These are phyloP conservation scores for Tagetes erecta DNA, from an alignment of 129 eudicot genomes.

Conservation along the genomic window DNA sequence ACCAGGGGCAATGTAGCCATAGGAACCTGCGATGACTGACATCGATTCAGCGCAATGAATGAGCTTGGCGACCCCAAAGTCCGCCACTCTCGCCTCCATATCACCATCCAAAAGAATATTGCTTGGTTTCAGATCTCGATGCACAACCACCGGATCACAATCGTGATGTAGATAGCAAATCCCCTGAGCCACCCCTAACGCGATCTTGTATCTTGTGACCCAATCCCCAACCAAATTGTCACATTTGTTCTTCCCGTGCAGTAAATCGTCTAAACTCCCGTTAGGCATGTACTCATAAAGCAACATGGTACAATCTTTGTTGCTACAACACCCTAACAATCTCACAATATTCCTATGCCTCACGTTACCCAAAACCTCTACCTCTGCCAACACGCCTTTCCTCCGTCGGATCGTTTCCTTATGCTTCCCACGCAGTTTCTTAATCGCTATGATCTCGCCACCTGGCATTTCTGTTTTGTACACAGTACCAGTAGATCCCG, in stretches of 20 bases:
- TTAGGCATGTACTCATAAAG: constrained; percentile 99
- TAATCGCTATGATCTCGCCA: constrained; percentile 94
- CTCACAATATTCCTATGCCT: constrained; percentile 93
- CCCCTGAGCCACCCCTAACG: constrained; percentile 96
- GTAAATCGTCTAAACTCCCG: constrained; percentile 80
- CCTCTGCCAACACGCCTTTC: constrained; percentile 93
- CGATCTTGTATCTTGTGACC: constrained; percentile 88
- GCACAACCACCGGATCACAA: constrained; percentile 91
- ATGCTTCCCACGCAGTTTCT: constrained; percentile 82
- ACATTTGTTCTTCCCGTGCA: constrained; percentile 76
- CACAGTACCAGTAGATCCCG: constrained; percentile 91
- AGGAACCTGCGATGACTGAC: constrained; percentile 99
- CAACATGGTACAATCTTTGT: constrained; percentile 79
- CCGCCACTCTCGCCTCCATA: constrained; percentile 97
- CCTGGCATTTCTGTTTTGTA: constrained; percentile 94
- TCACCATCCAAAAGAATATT: constrained; percentile 80
- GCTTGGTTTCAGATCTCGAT: constrained; percentile 91
- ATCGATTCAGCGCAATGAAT: constrained; percentile 81
- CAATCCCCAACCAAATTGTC: constrained; percentile 81
- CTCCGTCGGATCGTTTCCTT: constrained; percentile 68
- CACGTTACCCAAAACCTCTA: constrained; percentile 91
- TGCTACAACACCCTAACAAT: constrained; percentile 87
- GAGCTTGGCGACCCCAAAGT: constrained; percentile 95
- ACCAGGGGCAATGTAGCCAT: constrained; percentile 99
- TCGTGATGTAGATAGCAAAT: constrained; percentile 93